Evolutionary conservation across 1,284 basidiomycete genomes (phyloP).

Genomic region (Leccinum subrobustum): DNA sequence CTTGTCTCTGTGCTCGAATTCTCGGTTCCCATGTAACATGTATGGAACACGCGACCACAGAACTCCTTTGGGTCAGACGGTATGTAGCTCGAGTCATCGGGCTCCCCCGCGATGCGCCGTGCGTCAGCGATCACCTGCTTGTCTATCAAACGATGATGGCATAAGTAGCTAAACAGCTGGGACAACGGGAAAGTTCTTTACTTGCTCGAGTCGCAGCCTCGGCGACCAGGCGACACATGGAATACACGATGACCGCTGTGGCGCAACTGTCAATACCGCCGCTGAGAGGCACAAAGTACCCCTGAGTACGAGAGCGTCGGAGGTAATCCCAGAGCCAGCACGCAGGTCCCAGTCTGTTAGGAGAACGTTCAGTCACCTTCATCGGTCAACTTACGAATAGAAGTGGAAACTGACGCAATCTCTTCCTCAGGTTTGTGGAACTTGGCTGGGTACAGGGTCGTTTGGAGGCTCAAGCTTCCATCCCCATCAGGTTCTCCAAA

Average conservation of each 20-base stretch:
- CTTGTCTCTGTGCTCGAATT: constrained; percentile 91
- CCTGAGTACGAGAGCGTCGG: constrained; percentile 88
- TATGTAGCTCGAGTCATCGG: constrained; percentile 76
- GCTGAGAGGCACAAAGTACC: constrained; percentile 94
- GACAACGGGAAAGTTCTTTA: constrained; percentile 34
- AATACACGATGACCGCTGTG: constrained; percentile 92
- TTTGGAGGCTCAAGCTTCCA: constrained; percentile 49
- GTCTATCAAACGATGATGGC: constrained; percentile 45
- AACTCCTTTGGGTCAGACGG: constrained; percentile 89
- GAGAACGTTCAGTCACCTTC: constrained; percentile 6
- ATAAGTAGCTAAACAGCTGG: not conserved
- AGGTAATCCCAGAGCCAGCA: constrained; percentile 99
- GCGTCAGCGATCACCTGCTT: constrained; percentile 90
- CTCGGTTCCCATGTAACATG: constrained; percentile 99
- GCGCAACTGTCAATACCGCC: constrained; percentile 99
- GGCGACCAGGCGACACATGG: constrained; percentile 91
- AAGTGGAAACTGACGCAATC: constrained; percentile 72
- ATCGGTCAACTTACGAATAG: not conserved
- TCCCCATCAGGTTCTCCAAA: constrained; percentile 55
- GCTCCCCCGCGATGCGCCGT: constrained; percentile 83
- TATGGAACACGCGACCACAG: constrained; percentile 87
- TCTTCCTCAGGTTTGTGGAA: constrained; percentile 95
- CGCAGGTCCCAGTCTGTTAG: constrained; percentile 83
- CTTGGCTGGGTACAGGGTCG: constrained; percentile 53
- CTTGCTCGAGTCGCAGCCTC: constrained; percentile 74